Base-by-base conservation (phyloP, 768 basidiomycete genomes). In the Boletus huronensis region DNA sequence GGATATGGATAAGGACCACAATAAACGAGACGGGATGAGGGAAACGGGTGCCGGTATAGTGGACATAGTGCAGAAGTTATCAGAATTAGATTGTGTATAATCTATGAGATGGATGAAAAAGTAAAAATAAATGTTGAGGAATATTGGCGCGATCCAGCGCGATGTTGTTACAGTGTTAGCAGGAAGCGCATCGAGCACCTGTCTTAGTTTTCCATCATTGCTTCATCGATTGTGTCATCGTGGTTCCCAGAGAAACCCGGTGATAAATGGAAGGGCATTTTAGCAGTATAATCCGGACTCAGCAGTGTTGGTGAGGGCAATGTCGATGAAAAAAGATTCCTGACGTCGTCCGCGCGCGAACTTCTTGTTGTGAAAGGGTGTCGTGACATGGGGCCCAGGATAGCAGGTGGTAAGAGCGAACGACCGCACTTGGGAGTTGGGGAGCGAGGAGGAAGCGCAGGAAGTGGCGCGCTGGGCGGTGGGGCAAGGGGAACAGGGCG, bases 391-490 rank as follows among this genome's bases (percentile, higher is more conserved):
- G 67, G 57, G 1, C 47, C 47, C 14, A 66, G 34, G 14, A 66
- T 31, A n/a, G 56, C 44, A 17, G 69, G 48, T 11, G 69, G 60
- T 17, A 56, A 36, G n/a, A 69, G 46, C 17, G 52, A 58, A 35
- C 40, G 34, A 47, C 51, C 28, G 13, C 51, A 53, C 52, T 57
- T 64, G 26, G 41, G 7, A 13, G 59, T 64, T n/a, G 66, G 66
- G 0, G 64, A 69, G 5, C 54, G 35, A 21, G 59, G 28, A 25
- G 58, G 70, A 45, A 48, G 58, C 4, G 66, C 65, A 19, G 69
- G 69, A 16, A 70, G 69, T 4, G 70, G 69, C 7, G n/a, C 59
- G 31, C 47, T 66, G 6, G 69, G 69, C 0, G 69, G 69, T 43
- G 69, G 69, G 1, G 51, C 62, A 26, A 61, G 44, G 14, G 70